Evolutionary conservation across 257 asterid species (phyloP), one percentile per base, ranked within the genome.

Genomic region (Nicotiana paniculata): DNA sequence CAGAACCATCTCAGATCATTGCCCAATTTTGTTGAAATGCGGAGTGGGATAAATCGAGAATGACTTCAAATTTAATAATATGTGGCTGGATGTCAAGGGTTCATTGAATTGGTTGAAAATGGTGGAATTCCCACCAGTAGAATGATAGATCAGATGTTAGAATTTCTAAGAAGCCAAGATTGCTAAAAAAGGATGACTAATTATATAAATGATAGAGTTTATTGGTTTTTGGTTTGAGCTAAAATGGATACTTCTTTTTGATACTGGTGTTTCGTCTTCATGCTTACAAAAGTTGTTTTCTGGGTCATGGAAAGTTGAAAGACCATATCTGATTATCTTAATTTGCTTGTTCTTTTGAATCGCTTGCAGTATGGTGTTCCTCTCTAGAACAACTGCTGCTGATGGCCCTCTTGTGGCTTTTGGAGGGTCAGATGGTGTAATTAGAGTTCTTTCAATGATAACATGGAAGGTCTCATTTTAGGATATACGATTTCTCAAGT

Each of bases 371-470:
- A 93, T 93, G 98, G 98, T 91, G 87, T 94, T 94, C 88, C 92
- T 96, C 3, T 93, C 93, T 85, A 90, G 87, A 88, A 87, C 98
- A 46, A 46, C 92, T 81, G 88, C 90, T 77, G 90, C 85, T 82
- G 99, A 96, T 87, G 99, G 97, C 32, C 99, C 99, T 87, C 94
- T 94, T 83, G 98, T 96, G 86, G 98, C 98, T 74, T 96, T 96
- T 90, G 99, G 99, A 88, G 95, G 97, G 54, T 94, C 99, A 48
- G 98, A 96, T 83, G 99, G 99, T 77, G 98, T 92, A 81, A 96
- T 96, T 80, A 93, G 99, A 91, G 98, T 96, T 83, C 99, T 96
- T 83, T 96, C 99, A 72, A 96, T 96, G 99, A 85, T 96, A 66
- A 91, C 97, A 37, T 96, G 99, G 99, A 96, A 96, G 99, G 98